Base-by-base conservation (phyloP, 768 basidiomycete species). In the Leccinellum albellum region DNA sequence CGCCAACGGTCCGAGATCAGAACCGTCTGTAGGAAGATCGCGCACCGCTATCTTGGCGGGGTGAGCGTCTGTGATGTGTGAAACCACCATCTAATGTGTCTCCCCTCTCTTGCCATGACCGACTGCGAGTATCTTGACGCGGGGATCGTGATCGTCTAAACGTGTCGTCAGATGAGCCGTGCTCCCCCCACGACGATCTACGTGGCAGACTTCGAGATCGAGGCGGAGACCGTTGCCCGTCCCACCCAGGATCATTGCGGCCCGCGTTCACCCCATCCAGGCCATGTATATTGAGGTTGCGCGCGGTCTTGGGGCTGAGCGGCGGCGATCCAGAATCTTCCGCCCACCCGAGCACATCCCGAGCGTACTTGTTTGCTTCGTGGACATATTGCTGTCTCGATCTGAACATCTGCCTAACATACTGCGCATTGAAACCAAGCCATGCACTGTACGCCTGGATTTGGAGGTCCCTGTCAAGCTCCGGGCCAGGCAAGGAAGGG, bases 381-480 rank as follows among this genome's bases (percentile, higher is more conserved):
- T 68, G 51, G 5, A 85, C 80, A 20, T 81, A 72, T 15, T 73
- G 64, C 44, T 67, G 71, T 46, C 64, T 71, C 10, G 69, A 71
- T 76, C 78, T 79, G 42, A 70, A 65, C 53, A 82, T 53, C 8
- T 58, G 51, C 61, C 71, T 78, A 31, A 73, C 46, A 48, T 69
- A 70, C 4, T 73, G 66, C 20, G 81, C 78, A 66, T 85, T 85
- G 66, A 82, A 86, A 13, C 85, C 85, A 44, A 86, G 66, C 74
- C 75, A 82, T 26, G 82, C 78, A 32, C 75, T 72, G 62, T 86
- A 87, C 1, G 79, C 79, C 61, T 81, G 76, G 1, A 70, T 72
- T 64, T 84, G 86, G 12, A 67, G 60, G 23, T 78, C 72, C 14
- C 61, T 64, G 10, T 72, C 70, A 1, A 84, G 75, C 0, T 52